Evolutionary conservation across 2,329 filamentous ascomycete genomes (phyloP).

Genomic region (Colletotrichum musicola): DNA sequence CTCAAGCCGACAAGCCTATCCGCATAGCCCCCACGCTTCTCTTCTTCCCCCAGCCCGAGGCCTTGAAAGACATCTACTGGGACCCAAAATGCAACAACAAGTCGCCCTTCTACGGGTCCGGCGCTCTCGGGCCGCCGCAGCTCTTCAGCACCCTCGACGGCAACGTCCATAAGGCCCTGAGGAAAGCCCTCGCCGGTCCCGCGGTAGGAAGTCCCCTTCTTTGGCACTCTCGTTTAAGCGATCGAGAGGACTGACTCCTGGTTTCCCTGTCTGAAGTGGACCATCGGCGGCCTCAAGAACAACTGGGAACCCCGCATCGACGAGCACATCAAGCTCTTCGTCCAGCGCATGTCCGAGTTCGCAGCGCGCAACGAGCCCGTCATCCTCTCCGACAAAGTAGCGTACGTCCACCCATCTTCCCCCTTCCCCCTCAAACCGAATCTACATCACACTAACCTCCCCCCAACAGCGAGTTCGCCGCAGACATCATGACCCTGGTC

Average conservation of each 20-base stretch:
- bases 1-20: conserved; percentile 18
- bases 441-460: background rate
- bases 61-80: conserved; percentile 25
- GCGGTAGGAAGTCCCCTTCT: too few relatives aligned
- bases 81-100: conserved; percentile 28
- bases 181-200: conserved; percentile 24
- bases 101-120: conserved; percentile 7
- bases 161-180: conserved; percentile 3
- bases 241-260: background rate
- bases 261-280: background rate
- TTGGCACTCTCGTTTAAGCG: too few relatives aligned
- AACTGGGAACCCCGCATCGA: conserved; percentile 30
- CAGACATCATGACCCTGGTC: conserved; percentile 31
- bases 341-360: conserved; percentile 18
- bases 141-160: conserved; percentile 24
- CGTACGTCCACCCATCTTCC: background rate
- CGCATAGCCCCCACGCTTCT: conserved; percentile 19
- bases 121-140: conserved; percentile 21
- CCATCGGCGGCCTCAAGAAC: conserved; percentile 20
- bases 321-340: conserved; percentile 20
- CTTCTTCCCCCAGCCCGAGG: conserved; percentile 20
- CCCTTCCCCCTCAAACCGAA: too few relatives aligned
- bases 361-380: conserved; percentile 12
- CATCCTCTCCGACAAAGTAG: conserved; percentile 20
- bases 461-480: conserved; percentile 14